phyloP scores from a whole-genome alignment of 108 stramenopile genomes.

The Conticribra weissflogii region DNA sequence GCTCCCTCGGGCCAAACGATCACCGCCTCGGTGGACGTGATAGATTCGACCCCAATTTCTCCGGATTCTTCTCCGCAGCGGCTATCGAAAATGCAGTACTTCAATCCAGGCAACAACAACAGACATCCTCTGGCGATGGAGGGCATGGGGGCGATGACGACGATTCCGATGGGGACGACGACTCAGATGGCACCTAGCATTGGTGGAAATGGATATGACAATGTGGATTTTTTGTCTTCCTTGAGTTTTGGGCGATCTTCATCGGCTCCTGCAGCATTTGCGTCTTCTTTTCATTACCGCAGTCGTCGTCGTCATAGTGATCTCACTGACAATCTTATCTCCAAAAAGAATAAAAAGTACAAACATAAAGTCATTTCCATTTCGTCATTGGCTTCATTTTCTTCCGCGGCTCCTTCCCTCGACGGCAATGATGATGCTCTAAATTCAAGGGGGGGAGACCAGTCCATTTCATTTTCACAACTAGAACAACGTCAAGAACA shows the following conservation, averaged over 20 bases:
- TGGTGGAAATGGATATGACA: slow-evolving; percentile 2
- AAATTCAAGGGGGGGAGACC: slow-evolving; percentile 4
- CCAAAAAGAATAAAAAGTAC: too few relatives aligned
- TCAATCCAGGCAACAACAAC: slow-evolving; percentile 27
- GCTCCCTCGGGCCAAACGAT: slow-evolving; percentile 51
- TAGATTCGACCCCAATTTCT: slow-evolving; percentile 49
- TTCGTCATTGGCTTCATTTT: background rate
- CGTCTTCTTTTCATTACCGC: background rate
- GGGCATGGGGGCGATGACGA: slow-evolving; percentile 34
- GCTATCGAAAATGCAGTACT: slow-evolving; percentile 76
- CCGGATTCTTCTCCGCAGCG: slow-evolving; percentile 78
- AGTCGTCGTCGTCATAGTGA: background rate
- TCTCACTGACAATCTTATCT: background rate
- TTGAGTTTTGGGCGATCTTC: background rate
- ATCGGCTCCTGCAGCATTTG: slow-evolving; percentile 1
- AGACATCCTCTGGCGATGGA: too few relatives aligned
- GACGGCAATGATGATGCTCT: background rate
- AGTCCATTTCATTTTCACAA: slow-evolving; percentile 1
- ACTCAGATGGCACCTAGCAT: slow-evolving; percentile 77
- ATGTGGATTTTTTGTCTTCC: background rate
- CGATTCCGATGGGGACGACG: slow-evolving; percentile 43
- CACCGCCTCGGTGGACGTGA: slow-evolving; percentile 46
- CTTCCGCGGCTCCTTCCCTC: background rate
- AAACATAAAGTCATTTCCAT: background rate
- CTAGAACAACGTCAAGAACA: slow-evolving; percentile 1